Evolutionary conservation across 2,329 filamentous ascomycete genomes (phyloP).

Genomic region (Myriosclerotinia duriaeana): DNA sequence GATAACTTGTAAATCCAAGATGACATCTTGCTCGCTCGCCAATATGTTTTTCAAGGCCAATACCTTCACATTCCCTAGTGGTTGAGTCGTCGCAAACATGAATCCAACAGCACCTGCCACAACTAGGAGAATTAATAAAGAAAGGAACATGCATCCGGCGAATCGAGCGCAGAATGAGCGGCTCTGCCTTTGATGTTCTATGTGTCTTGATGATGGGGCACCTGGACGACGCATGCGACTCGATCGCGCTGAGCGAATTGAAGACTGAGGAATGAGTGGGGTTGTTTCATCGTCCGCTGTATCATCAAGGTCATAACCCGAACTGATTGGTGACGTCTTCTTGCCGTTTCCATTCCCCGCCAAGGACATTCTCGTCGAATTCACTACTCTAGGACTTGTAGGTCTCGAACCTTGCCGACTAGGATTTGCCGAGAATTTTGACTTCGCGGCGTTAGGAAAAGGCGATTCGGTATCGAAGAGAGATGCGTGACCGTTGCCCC

Average conservation of each 20-base stretch:
- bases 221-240: slow-evolving; percentile 54
- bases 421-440: slow-evolving; percentile 59
- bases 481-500: slow-evolving; percentile 66
- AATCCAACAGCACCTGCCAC: slow-evolving; percentile 85
- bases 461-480: slow-evolving; percentile 77
- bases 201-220: slow-evolving; percentile 61
- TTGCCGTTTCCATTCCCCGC: slow-evolving; percentile 45
- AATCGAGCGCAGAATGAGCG: slow-evolving; percentile 69
- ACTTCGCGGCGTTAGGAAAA: slow-evolving; percentile 65
- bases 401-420: slow-evolving; percentile 65
- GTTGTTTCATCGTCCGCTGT: slow-evolving; percentile 85
- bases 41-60: slow-evolving; percentile 84
- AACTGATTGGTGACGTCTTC: slow-evolving; percentile 62
- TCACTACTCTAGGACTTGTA: slow-evolving; percentile 63
- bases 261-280: slow-evolving; percentile 62
- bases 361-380: slow-evolving; percentile 35
- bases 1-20: slow-evolving; percentile 85
- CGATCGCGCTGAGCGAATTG: slow-evolving; percentile 62
- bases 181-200: slow-evolving; percentile 67
- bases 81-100: slow-evolving; percentile 87
- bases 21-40: slow-evolving; percentile 90
- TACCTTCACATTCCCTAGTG: slow-evolving; percentile 75
- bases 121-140: slow-evolving; percentile 75
- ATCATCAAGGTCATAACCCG: slow-evolving; percentile 77
- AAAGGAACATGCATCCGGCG: slow-evolving; percentile 84